These are phyloP conservation scores for Trichoderma lentiforme DNA, from an alignment of 2,329 filamentous ascomycete species.

Conservation along the genomic window DNA sequence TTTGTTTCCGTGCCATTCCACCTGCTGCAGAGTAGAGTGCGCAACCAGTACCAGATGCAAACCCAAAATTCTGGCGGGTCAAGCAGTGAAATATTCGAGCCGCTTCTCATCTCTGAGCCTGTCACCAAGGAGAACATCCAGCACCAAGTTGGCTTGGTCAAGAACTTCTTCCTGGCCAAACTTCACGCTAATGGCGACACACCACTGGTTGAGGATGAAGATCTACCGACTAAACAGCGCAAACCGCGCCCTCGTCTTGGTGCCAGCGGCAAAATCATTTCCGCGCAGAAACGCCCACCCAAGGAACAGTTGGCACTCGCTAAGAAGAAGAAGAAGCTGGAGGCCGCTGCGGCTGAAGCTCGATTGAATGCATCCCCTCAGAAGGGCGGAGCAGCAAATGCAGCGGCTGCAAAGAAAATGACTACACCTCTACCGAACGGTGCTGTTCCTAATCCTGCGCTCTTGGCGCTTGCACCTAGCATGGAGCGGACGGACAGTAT, in stretches of 20 bases:
- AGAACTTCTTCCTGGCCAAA: slow-evolving; percentile 88
- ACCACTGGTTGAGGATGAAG: slow-evolving; percentile 88
- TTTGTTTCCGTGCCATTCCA: slow-evolving; percentile 90
- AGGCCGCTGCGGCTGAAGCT: slow-evolving; percentile 54
- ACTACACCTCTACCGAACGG: slow-evolving; percentile 37
- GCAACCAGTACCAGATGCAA: slow-evolving; percentile 79
- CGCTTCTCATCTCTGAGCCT: slow-evolving; percentile 67
- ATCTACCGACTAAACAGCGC: slow-evolving; percentile 88
- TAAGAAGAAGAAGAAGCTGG: slow-evolving; percentile 83
- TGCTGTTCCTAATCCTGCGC: slow-evolving; percentile 37
- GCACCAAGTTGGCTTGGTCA: slow-evolving; percentile 80
- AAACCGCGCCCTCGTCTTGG: slow-evolving; percentile 63
- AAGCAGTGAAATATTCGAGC: slow-evolving; percentile 60
- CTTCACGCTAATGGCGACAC: slow-evolving; percentile 77
- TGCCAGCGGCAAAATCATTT: slow-evolving; percentile 80
- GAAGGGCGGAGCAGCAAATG: slow-evolving; percentile 36
- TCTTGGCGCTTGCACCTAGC: slow-evolving; percentile 39
- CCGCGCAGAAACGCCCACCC: slow-evolving; percentile 76
- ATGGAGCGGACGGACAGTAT: slow-evolving; percentile 60
- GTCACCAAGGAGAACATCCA: slow-evolving; percentile 76
- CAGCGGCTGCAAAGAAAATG: slow-evolving; percentile 54
- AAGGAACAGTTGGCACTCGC: slow-evolving; percentile 79
- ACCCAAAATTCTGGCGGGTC: slow-evolving; percentile 58
- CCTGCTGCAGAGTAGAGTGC: slow-evolving; percentile 85
- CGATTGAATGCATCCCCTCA: slow-evolving; percentile 37